Conservation (phyloP, 805 yeast genomes). For the Kazachstania kunashirensis region DNA sequence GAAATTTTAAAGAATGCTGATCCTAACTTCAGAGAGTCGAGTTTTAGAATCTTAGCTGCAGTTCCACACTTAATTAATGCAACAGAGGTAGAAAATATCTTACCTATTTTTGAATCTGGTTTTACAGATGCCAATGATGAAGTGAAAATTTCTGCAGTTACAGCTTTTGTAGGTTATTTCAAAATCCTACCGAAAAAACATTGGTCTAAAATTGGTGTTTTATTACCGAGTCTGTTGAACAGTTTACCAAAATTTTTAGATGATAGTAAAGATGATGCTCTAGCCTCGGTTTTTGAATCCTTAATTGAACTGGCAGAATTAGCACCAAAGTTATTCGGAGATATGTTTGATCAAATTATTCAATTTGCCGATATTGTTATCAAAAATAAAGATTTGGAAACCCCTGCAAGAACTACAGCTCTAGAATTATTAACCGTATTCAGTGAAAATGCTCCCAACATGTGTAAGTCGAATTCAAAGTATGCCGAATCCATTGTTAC, state of each 20-base stretch:
- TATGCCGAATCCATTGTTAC: conserved; percentile 67
- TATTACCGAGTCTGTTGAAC: conserved; percentile 76
- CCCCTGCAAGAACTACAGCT: conserved; percentile 73
- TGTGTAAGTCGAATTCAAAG: conserved; percentile 75
- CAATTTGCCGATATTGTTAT: conserved; percentile 79
- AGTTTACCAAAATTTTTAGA: conserved; percentile 78
- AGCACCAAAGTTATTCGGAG: conserved; percentile 90
- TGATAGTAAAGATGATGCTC: conserved; percentile 68
- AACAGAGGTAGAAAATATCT: conserved; percentile 42
- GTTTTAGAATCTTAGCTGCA: conserved; percentile 79
- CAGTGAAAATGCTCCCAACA: conserved; percentile 85
- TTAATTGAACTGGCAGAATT: conserved; percentile 82
- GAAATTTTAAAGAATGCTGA: conserved; percentile 50
- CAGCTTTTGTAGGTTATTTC: conserved; percentile 87
- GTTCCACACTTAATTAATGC: conserved; percentile 69
- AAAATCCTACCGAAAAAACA: conserved; percentile 65
- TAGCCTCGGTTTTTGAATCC: conserved; percentile 81
- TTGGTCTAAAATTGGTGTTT: conserved; percentile 69
- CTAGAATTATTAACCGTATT: conserved; percentile 84
- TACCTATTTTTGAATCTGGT: conserved; percentile 69
- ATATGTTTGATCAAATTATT: conserved; percentile 81
- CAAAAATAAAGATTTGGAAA: conserved; percentile 70
- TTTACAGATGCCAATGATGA: conserved; percentile 72
- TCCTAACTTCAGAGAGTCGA: conserved; percentile 67
- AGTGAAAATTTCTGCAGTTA: conserved; percentile 83